These are phyloP conservation scores for Phialophora tarda DNA, from an alignment of 2,329 filamentous ascomycete genomes.

Conservation along the genomic window DNA sequence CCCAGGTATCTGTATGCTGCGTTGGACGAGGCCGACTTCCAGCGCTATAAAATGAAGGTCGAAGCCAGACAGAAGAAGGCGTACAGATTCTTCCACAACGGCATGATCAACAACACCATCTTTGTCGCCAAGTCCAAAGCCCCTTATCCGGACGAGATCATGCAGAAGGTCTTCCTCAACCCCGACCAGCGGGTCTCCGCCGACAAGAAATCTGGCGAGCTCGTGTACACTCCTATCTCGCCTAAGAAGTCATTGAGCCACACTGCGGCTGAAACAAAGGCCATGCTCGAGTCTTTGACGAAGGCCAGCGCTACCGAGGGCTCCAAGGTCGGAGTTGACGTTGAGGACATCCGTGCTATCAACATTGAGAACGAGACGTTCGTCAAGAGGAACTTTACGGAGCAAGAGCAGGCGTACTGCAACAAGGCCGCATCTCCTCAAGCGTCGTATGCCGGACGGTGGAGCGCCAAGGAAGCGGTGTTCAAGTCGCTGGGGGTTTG, in stretches of 20 bases:
- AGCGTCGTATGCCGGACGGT: slow-evolving; percentile 91
- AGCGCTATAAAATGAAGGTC: slow-evolving; percentile 84
- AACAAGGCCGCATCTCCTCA: slow-evolving; percentile 76
- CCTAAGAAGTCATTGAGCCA: slow-evolving; percentile 67
- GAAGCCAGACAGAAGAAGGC: slow-evolving; percentile 96
- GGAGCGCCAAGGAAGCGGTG: slow-evolving; percentile 97
- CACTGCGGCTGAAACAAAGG: slow-evolving; percentile 68
- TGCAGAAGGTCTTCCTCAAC: slow-evolving; percentile 89
- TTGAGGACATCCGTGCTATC: slow-evolving; percentile 84
- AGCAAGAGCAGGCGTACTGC: slow-evolving; percentile 84
- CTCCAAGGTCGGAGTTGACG: slow-evolving; percentile 90
- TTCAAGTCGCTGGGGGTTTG: slow-evolving; percentile 94
- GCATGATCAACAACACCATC: slow-evolving; percentile 95
- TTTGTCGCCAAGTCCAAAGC: slow-evolving; percentile 94
- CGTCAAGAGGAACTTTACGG: slow-evolving; percentile 91
- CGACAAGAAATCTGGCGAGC: slow-evolving; percentile 84
- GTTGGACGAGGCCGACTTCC: slow-evolving; percentile 84
- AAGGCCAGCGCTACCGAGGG: slow-evolving; percentile 65
- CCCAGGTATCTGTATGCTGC: slow-evolving; percentile 94
- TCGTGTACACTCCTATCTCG: slow-evolving; percentile 73
- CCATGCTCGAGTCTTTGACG: slow-evolving; percentile 78
- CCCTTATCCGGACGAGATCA: slow-evolving; percentile 87
- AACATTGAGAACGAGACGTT: slow-evolving; percentile 96
- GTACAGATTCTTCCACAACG: slow-evolving; percentile 98
- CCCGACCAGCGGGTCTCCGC: slow-evolving; percentile 82